Evolutionary conservation across 768 basidiomycete species (phyloP).

Genomic region (Lactarius quietus): DNA sequence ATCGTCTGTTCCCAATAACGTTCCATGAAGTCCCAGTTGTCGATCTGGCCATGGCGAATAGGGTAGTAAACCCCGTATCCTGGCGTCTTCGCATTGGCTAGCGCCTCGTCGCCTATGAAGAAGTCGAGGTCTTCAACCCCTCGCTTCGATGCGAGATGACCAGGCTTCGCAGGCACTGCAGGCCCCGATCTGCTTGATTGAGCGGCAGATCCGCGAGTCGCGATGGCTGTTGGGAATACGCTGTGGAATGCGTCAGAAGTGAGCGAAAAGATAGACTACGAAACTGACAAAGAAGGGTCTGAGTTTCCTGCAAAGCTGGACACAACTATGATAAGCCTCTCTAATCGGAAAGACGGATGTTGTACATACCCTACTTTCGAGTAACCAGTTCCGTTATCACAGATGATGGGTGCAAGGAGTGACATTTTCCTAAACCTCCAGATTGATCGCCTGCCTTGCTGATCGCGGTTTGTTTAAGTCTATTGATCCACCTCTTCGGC

Average conservation of each 20-base stretch:
- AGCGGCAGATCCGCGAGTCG: slow-evolving; percentile 72
- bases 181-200: slow-evolving; percentile 64
- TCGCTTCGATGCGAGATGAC: slow-evolving; percentile 91
- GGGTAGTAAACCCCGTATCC: slow-evolving; percentile 95
- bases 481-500: slow-evolving; percentile 16
- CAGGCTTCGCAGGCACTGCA: slow-evolving; percentile 77
- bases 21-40: slow-evolving; percentile 99
- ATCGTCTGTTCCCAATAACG: slow-evolving; percentile 99
- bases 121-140: slow-evolving; percentile 99
- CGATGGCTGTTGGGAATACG: slow-evolving; percentile 98
- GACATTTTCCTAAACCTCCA: slow-evolving; percentile 52
- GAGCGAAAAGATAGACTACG: slow-evolving; percentile 4
- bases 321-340: background rate
- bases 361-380: slow-evolving; percentile 91
- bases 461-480: slow-evolving; percentile 18
- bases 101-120: slow-evolving; percentile 98
- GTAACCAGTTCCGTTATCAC: slow-evolving; percentile 96
- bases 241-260: slow-evolving; percentile 37
- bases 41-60: slow-evolving; percentile 95
- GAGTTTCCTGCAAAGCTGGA: slow-evolving; percentile 95
- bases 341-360: background rate
- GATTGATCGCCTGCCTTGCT: background rate
- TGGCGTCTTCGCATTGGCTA: slow-evolving; percentile 92
- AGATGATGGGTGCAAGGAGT: slow-evolving; percentile 88
- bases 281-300: slow-evolving; percentile 91